Percentiles rank a stretch among this genome's conserved stretches.
These are phyloP conservation scores for Stromatinia cepivora DNA, from an alignment of 2,329 filamentous ascomycete genomes.

Conservation along the genomic window DNA sequence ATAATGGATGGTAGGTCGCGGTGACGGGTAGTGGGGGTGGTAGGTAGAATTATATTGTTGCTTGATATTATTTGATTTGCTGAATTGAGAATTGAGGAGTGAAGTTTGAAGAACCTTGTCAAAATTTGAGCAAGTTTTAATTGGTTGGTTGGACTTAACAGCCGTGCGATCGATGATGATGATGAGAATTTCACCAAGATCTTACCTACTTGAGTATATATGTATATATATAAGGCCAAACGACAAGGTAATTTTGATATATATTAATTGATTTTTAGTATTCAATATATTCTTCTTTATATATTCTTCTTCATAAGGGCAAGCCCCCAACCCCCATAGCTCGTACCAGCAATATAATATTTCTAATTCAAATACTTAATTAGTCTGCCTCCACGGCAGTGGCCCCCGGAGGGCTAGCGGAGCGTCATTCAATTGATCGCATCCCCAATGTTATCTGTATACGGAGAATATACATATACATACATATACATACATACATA, in stretches of 20 bases:
- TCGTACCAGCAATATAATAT: not conserved
- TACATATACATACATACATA: too few relatives aligned
- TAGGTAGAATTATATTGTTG: not conserved
- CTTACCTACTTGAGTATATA: too few relatives aligned
- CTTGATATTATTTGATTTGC: not conserved
- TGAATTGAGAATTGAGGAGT: not conserved
- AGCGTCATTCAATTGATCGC: not conserved
- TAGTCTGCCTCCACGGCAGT: constrained; percentile 11
- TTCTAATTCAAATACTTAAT: not conserved
- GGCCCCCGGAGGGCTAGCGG: not conserved
- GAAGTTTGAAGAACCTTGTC: constrained; percentile 2
- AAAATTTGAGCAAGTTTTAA: constrained; percentile 8
- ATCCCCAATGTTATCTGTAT: too few relatives aligned
- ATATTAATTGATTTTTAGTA: too few relatives aligned
- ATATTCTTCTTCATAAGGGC: not conserved
- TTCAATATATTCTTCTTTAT: not conserved
- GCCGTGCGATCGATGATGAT: too few relatives aligned
- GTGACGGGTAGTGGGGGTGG: not conserved
- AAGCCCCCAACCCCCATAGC: not conserved
- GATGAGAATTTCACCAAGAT: too few relatives aligned
- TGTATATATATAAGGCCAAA: too few relatives aligned
- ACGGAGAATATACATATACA: too few relatives aligned
- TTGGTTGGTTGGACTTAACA: not conserved
- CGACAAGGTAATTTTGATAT: too few relatives aligned
- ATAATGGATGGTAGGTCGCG: not conserved